Evolutionary conservation across 345 rosid genomes (phyloP), one percentile per base, ranked within the genome.

Genomic region (Citrus glauca): DNA sequence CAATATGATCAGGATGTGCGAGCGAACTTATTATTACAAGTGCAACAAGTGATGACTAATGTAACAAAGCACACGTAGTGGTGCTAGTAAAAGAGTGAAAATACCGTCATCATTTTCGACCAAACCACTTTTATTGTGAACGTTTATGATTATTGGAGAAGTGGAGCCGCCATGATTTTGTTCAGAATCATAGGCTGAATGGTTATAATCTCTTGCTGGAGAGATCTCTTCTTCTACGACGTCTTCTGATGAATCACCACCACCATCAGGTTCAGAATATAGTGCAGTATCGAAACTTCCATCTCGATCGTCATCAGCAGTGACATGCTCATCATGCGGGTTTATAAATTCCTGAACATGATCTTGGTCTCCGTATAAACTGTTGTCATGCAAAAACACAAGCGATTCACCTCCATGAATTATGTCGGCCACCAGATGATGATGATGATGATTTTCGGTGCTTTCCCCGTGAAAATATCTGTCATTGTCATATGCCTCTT

Each of bases 341-440:
- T 65, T 74, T 42, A 50, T 50, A 64, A 81, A 78, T 55, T 86
- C 83, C 66, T 75, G 68, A 20, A 14, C 72, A 14, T 16, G 33
- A 71, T 50, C 62, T 55, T 56, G 64, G 37, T 55, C 66, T 35
- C 13, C 9, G 37, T 11, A 50, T 27, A 71, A 70, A 66, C 22
- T 71, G 48, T 45, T 68, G 22, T 73, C 72, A 28, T 80, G 79
- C 82, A 84, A 78, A 76, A 89, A 88, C 70, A 84, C 78, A 69
- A 91, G 84, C 35, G 87, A 85, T 53, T 90, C 93, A 27, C 97
- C 93, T 14, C 90, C 91, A 1, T 83, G 91, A 75, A 85, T 78
- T 72, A 90, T 82, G 85, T 91, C 92, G 11, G 94, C 95, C 65
- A 89, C 87, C 79, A 92, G 85, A 63, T 87, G 91, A 65, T 85